Evolutionary conservation across 2,329 filamentous ascomycete species (phyloP), one percentile per base, ranked within the genome.

Genomic region (Coniella lustricola): DNA sequence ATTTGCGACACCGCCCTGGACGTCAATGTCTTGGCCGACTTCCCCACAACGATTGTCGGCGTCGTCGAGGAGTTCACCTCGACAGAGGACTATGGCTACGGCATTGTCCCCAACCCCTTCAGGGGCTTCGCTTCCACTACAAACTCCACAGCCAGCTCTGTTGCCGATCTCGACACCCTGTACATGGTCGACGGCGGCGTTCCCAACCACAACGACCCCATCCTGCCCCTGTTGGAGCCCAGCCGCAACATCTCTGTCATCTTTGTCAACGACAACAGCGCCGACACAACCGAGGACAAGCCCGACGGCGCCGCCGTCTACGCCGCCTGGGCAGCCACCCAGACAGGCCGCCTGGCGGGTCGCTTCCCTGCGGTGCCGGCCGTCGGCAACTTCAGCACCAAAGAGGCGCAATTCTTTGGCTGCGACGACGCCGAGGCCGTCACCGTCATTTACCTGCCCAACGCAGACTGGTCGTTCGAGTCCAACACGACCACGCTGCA

Each of bases 101-200:
- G 56, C 7, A 20, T 62, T 16, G 50, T 56, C 45, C 65, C 66
- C 3, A 74, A 74, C 56, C 71, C 71, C 1, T 74, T 74, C 59
- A 65, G 65, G 59, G 55, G 64, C 35, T 67, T 63, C 56, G 35
- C 55, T 2, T 55, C 53, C 35, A 63, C 67, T 12, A 55, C 60
- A 1, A 43, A 40, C 29, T 54, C 48, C 4, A 52, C 46, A 7
- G 45, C 59, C 17, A 62, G 70, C n/a, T 46, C 49, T 57, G n/a
- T 55, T 51, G 16, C 56, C 63, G 44, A 21, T 55, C 33, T 54
- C 56, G 25, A 59, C 12, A 48, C 48, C 9, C 61, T 76, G 16
- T 59, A 59, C 37, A 58, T 75, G 20, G 68, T 66, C 18, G 72
- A 75, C 52, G 73, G 73, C n/a, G 72, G 70, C n/a, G 55, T 64